Conservation (phyloP, 164 flowering plant species). For the Aristolochia contorta region DNA sequence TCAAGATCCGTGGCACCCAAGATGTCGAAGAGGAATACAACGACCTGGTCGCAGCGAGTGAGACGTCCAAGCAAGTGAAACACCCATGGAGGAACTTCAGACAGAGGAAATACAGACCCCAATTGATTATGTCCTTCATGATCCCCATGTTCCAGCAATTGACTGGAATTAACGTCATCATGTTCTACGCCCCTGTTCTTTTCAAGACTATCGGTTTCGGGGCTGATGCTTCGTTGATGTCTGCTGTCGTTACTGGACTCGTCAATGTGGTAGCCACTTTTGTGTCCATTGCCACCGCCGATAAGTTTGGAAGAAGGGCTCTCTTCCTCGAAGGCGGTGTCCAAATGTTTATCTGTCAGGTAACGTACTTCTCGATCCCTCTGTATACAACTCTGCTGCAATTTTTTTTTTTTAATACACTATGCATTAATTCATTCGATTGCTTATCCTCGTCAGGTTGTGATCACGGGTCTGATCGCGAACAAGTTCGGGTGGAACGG, state of each 20-base stretch:
- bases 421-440: background rate
- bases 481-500: slow-evolving; percentile 17
- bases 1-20: slow-evolving; percentile 18
- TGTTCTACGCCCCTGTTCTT: slow-evolving; percentile 26
- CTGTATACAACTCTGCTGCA: too few species aligned
- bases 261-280: slow-evolving; percentile 21
- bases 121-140: slow-evolving; percentile 18
- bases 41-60: slow-evolving; percentile 16
- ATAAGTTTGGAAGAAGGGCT: slow-evolving; percentile 16
- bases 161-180: slow-evolving; percentile 26
- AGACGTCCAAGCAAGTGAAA: slow-evolving; percentile 12
- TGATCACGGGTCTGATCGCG: slow-evolving; percentile 12
- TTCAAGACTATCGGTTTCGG: slow-evolving; percentile 23
- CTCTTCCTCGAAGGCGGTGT: slow-evolving; percentile 23
- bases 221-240: slow-evolving; percentile 16
- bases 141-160: slow-evolving; percentile 25
- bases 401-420: too few species aligned
- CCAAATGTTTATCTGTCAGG: slow-evolving; percentile 25
- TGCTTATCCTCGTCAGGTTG: slow-evolving; percentile 1
- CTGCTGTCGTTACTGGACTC: slow-evolving; percentile 19
- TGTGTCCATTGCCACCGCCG: slow-evolving; percentile 12
- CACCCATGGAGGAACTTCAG: slow-evolving; percentile 21
- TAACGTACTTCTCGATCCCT: background rate
- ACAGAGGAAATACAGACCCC: slow-evolving; percentile 17
- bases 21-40: slow-evolving; percentile 18